A percentile compares a stretch with the other conserved stretches of the same genome.
phyloP scores from a whole-genome alignment of 1,284 basidiomycete species.

The Fomitopsis pinicola region DNA sequence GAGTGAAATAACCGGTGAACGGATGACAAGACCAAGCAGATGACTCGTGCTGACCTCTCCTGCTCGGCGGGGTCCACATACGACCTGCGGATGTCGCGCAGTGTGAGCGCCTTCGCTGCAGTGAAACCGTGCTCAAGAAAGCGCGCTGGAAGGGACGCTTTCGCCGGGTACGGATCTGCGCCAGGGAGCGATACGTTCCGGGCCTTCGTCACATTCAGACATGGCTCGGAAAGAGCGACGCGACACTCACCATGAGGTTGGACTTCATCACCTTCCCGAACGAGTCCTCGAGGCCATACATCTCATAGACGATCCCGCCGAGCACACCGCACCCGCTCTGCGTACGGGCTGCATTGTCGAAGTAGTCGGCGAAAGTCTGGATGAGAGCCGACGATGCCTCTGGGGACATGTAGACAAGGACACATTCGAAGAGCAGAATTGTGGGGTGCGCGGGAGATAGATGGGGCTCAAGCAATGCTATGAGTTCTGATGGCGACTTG shows the following conservation, averaged over 20 bases:
- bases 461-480: constrained; percentile 36
- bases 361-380: constrained; percentile 68
- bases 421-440: constrained; percentile 86
- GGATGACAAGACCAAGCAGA: no score
- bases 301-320: constrained; percentile 80
- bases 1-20: not conserved
- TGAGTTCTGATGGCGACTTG: constrained; percentile 36
- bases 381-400: constrained; percentile 57
- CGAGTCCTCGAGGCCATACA: constrained; percentile 80
- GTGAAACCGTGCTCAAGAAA: constrained; percentile 59
- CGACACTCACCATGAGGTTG: constrained; percentile 65
- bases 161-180: constrained; percentile 54
- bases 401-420: constrained; percentile 84
- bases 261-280: constrained; percentile 88
- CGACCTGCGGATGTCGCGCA: constrained; percentile 62
- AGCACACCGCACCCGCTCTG: constrained; percentile 26
- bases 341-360: constrained; percentile 24
- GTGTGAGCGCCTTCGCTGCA: constrained; percentile 49
- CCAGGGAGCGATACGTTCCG: constrained; percentile 77
- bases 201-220: constrained; percentile 39
- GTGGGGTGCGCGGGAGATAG: constrained; percentile 73
- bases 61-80: constrained; percentile 56
- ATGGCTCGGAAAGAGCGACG: not conserved
- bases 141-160: constrained; percentile 56
- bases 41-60: constrained; percentile 44